Evolutionary conservation across 352 stramenopile genomes (phyloP), one percentile per base, ranked within the genome.

Genomic region (Phytophthora kernoviae): DNA sequence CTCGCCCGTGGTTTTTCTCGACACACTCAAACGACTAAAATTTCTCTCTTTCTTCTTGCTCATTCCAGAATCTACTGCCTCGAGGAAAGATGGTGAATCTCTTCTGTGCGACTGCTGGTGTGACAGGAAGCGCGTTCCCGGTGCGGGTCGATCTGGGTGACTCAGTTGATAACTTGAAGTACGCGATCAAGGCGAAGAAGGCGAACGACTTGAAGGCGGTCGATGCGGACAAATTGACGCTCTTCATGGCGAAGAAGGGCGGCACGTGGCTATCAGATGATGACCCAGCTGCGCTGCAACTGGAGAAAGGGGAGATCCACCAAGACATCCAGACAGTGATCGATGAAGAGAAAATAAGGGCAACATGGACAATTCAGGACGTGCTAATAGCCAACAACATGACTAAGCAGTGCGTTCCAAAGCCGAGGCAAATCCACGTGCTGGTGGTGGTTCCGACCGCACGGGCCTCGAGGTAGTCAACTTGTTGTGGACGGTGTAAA

Each of bases 241-340:
- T 79, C 37, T 77, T 61, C 37, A 62, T 79, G 49, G 54, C 66
- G 37, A 56, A 34, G 54, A 42, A 63, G 40, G 24, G 22, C 36
- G 40, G 32, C 42, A 20, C 17, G 27, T 75, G 58, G 67, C 41
- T 75, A 52, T 64, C 39, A 60, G n/a, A 58, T 54, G 11, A 36
- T 47, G 43, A 32, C 2, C 10, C n/a, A 47, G 34, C 47, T 46
- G n/a, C n/a, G n/a, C n/a, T n/a, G n/a, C n/a, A n/a, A n/a, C n/a
- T n/a, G n/a, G n/a, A n/a, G n/a, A n/a, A n/a, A n/a, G n/a, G n/a
- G n/a, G n/a, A n/a, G n/a, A n/a, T n/a, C n/a, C n/a, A n/a, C n/a
- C n/a, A n/a, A n/a, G n/a, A n/a, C n/a, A n/a, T n/a, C n/a, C n/a
- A n/a, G n/a, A n/a, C n/a, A n/a, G n/a, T 20, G 41, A 22, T 24